Base-by-base conservation (phyloP, 306 rosid genomes). In the Acacia acuminata region DNA sequence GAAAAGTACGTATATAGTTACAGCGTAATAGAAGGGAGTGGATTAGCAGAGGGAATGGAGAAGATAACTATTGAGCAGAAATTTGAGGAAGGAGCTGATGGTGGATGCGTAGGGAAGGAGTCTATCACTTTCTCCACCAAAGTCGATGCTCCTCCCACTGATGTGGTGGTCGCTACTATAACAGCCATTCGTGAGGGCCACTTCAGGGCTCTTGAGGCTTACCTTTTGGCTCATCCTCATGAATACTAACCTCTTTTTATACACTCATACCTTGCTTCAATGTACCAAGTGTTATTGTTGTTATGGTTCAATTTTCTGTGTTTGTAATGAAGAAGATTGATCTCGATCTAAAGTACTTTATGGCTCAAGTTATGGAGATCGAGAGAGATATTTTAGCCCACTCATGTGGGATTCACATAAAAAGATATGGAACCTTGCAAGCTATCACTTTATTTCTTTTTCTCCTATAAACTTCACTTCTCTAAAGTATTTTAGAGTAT, bases 21-120 rank as follows among this genome's bases (percentile, higher is more conserved):
- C 87, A 85, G 84, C 73, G 77, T 88, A 67, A 77, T 81, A 20
- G 96, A 70, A 36, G 96, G 93, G 0, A 90, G 76, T 64, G 87
- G 71, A 0, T 42, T 89, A 25, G 36, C 83, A 1, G 89, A 91
- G 1, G 27, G 55, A 34, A 38, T 88, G 2, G 92, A 88, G 85
- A 90, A 88, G 79, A 73, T 90, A 4, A 64, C 77, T 5, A 84
- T 75, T 27, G 78, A 88, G 82, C 82, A 60, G 50, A 78, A 85
- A 81, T 40, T 90, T 69, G 86, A 79, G 45, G 88, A 83, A 30
- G 82, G 68, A 0, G 47, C 82, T 11, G 47, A 79, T 71, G 91
- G 88, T 44, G 91, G 88, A 12, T 22, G 79, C 38, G 24, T 81
- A 73, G 77, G 82, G 76, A 84, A 88, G 40, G 40, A 36, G 1